Conservation (phyloP, 139 green algal species). For the Chlamydomonas sphaeroides region DNA sequence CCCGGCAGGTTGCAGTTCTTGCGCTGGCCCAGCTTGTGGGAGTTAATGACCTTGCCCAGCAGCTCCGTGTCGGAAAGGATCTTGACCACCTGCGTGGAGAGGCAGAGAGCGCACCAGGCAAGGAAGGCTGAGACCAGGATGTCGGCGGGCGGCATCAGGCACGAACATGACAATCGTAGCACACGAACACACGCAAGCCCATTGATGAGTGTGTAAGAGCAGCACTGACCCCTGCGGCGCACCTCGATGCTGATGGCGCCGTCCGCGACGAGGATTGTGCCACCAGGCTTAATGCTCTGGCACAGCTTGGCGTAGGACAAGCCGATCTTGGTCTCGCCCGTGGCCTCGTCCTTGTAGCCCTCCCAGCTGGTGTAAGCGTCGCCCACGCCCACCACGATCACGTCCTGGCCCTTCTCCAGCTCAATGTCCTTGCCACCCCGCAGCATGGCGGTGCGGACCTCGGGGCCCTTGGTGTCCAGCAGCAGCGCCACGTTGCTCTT, state of each 20-base stretch:
- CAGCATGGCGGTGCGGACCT: constrained; percentile 76
- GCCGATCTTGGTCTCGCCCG: constrained; percentile 54
- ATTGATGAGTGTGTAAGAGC: no score
- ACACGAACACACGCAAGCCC: no score
- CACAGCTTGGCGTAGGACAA: constrained; percentile 68
- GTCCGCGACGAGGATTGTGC: constrained; percentile 71
- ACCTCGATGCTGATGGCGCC: constrained; percentile 67
- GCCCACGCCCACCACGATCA: constrained; percentile 72
- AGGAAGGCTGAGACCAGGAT: no score
- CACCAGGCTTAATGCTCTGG: constrained; percentile 59
- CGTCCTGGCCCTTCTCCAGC: constrained; percentile 51
- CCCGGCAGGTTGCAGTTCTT: constrained; percentile 90
- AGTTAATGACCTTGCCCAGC: constrained; percentile 55
- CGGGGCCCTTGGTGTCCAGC: constrained; percentile 75
- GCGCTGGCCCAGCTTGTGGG: constrained; percentile 70
- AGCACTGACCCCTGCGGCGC: no score
- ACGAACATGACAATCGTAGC: no score
- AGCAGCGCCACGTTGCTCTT: constrained; percentile 40
- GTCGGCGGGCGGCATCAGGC: no score
- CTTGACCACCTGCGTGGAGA: constrained; percentile 39
- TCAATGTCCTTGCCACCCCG: constrained; percentile 59
- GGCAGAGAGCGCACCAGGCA: no score
- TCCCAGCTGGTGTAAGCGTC: constrained; percentile 67
- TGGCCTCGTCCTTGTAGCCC: constrained; percentile 52
- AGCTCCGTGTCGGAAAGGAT: constrained; percentile 62